Evolutionary conservation across 768 basidiomycete genomes (phyloP).

Genomic region (Heimioporus sp.): DNA sequence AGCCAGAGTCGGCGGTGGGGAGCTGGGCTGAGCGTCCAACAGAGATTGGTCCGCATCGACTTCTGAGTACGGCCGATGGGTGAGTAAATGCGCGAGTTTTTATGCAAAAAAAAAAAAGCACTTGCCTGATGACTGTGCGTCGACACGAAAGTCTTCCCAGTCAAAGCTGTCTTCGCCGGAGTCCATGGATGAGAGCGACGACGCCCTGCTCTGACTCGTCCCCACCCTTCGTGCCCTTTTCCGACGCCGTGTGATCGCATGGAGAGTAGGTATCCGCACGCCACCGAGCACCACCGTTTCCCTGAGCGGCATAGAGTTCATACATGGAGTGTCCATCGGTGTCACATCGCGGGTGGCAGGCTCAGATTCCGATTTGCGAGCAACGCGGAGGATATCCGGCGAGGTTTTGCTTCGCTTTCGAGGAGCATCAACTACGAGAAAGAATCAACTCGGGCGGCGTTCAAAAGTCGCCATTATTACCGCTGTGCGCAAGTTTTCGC

Average conservation of each 20-base stretch:
- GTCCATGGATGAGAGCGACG: constrained; percentile 2
- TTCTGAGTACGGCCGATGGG: constrained; percentile 9
- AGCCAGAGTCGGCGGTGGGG: constrained; percentile 1
- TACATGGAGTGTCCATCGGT: constrained; percentile 14
- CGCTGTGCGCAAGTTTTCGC: constrained; percentile 6
- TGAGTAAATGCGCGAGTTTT: not conserved
- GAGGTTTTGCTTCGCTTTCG: constrained; percentile 23
- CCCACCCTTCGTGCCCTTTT: not conserved
- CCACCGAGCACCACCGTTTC: constrained; percentile 29
- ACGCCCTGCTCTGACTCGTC: not conserved
- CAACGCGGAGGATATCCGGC: constrained; percentile 6
- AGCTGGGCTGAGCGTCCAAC: constrained; percentile 3
- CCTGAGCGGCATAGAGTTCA: constrained; percentile 21
- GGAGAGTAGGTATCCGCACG: constrained; percentile 27
- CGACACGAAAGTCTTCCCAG: constrained; percentile 29
- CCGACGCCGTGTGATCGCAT: constrained; percentile 10
- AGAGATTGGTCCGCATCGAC: constrained; percentile 23
- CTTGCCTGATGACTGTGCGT: constrained; percentile 22
- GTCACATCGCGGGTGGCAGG: constrained; percentile 25
- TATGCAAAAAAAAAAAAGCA: not conserved
- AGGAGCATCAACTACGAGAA: constrained; percentile 13
- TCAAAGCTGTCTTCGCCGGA: constrained; percentile 27
- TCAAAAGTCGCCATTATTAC: constrained; percentile 6
- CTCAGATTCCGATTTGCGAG: constrained; percentile 27
- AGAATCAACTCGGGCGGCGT: constrained; percentile 6